phyloP scores from a whole-genome alignment of 164 flowering plant genomes.

The Chimonanthus salicifolius region DNA sequence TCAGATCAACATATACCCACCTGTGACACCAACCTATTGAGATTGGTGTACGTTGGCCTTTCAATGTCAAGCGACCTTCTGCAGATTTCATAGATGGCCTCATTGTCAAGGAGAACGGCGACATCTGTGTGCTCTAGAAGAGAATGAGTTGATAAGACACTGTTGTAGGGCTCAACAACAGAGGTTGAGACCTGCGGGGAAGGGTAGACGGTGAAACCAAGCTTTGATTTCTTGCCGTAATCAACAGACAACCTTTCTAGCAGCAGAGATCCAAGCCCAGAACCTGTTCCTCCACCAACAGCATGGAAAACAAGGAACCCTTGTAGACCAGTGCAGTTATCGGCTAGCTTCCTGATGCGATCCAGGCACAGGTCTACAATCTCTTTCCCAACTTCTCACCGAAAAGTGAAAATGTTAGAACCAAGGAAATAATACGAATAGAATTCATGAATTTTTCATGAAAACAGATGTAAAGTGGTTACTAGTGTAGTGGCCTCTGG shows the following conservation, averaged over 20 bases:
- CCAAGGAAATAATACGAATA: no score
- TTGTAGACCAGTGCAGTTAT: slow-evolving; percentile 56
- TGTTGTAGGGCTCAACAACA: slow-evolving; percentile 34
- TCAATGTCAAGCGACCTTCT: slow-evolving; percentile 43
- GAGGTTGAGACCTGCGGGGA: slow-evolving; percentile 40
- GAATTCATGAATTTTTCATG: no score
- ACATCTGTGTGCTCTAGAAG: slow-evolving; percentile 41
- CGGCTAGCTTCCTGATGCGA: slow-evolving; percentile 45
- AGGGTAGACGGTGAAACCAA: slow-evolving; percentile 9
- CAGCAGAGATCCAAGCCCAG: slow-evolving; percentile 61
- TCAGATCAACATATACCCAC: background rate
- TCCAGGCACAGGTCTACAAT: slow-evolving; percentile 55
- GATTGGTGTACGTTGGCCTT: slow-evolving; percentile 48
- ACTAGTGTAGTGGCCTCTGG: slow-evolving; percentile 66
- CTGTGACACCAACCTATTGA: slow-evolving; percentile 45
- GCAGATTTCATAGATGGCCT: slow-evolving; percentile 47
- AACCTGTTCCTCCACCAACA: slow-evolving; percentile 73
- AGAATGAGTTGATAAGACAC: slow-evolving; percentile 32
- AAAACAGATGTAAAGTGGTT: slow-evolving; percentile 1
- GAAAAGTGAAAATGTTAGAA: slow-evolving; percentile 45
- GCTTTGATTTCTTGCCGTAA: slow-evolving; percentile 31
- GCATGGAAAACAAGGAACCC: slow-evolving; percentile 63
- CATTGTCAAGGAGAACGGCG: slow-evolving; percentile 37
- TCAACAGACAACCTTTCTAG: slow-evolving; percentile 65
- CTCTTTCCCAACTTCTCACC: slow-evolving; percentile 54